Evolutionary conservation across 495 filamentous ascomycete species (phyloP).

Genomic region (Penicillium riverlandense): DNA sequence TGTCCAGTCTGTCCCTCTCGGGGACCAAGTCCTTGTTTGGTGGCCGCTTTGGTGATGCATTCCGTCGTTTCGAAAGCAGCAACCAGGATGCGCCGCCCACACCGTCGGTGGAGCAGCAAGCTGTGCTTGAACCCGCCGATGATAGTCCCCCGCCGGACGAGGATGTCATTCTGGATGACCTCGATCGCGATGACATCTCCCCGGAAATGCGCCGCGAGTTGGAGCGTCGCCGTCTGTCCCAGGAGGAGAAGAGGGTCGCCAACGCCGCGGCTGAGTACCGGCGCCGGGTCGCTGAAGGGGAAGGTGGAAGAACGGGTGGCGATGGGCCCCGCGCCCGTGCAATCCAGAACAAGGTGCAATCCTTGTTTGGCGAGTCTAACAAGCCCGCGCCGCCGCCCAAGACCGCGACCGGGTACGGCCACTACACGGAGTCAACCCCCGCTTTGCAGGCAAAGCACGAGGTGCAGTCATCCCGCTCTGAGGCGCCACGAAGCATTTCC

Average conservation of each 20-base stretch:
- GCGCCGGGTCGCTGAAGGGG: conserved; percentile 59
- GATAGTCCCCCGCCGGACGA: conserved; percentile 35
- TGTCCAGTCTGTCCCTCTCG: conserved; percentile 66
- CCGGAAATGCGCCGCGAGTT: conserved; percentile 89
- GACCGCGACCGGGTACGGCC: conserved; percentile 85
- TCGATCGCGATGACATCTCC: conserved; percentile 64
- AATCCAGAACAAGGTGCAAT: conserved; percentile 87
- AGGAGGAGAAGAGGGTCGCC: conserved; percentile 90
- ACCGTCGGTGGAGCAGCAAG: conserved; percentile 37
- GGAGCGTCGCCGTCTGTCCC: conserved; percentile 72
- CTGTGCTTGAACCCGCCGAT: conserved; percentile 54
- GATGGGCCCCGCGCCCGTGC: conserved; percentile 55
- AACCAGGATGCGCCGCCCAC: conserved; percentile 47
- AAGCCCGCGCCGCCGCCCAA: conserved; percentile 52
- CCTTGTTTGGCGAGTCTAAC: conserved; percentile 71
- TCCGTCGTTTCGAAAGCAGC: conserved; percentile 80
- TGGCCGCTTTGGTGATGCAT: conserved; percentile 91
- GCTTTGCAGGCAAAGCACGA: conserved; percentile 39
- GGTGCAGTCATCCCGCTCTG: neutral
- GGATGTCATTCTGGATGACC: conserved; percentile 46
- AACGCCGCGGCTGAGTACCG: conserved; percentile 89
- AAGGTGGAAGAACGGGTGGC: conserved; percentile 41
- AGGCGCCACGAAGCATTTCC: conserved; percentile 2
- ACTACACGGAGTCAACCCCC: conserved; percentile 55
- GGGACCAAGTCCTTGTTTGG: conserved; percentile 81